These are phyloP conservation scores for Hyaloscypha finlandica DNA, from an alignment of 495 filamentous ascomycete genomes.

Conservation along the genomic window DNA sequence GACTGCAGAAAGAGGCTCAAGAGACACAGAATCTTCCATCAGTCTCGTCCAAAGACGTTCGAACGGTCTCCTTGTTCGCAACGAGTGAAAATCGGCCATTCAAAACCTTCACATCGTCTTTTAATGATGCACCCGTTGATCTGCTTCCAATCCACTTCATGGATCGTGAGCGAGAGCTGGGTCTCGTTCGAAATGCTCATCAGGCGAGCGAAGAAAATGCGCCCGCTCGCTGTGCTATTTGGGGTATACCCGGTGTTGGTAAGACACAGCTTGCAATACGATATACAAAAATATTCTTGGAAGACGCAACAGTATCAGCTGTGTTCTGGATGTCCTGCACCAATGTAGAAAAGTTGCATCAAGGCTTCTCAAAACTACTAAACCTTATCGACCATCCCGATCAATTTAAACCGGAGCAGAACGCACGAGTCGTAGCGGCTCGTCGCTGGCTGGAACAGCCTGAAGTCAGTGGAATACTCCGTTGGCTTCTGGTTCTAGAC, in stretches of 20 bases:
- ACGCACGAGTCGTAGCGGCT: not conserved
- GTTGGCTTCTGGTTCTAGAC: not conserved
- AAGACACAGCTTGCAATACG: not conserved
- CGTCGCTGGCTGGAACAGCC: not conserved
- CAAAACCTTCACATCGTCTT: not conserved
- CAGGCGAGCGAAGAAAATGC: not conserved
- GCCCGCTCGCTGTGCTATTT: constrained; percentile 1
- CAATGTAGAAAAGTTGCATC: not conserved
- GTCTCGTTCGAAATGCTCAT: not conserved
- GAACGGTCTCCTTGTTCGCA: no score
- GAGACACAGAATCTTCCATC: no score
- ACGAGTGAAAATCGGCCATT: no score
- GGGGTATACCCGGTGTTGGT: not conserved
- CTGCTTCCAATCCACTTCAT: not conserved
- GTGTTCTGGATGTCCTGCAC: not conserved
- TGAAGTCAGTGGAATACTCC: constrained; percentile 1
- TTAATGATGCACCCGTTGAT: constrained; percentile 2
- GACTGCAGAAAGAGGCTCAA: not conserved
- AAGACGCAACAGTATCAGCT: not conserved
- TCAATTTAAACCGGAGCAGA: constrained; percentile 1
- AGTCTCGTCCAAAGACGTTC: no score
- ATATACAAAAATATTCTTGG: constrained; percentile 5
- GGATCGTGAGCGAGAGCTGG: not conserved
- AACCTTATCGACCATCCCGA: not conserved
- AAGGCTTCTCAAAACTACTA: constrained; percentile 3